Evolutionary conservation across 1,284 basidiomycete species (phyloP).

Genomic region (Leccinum subrobustum): DNA sequence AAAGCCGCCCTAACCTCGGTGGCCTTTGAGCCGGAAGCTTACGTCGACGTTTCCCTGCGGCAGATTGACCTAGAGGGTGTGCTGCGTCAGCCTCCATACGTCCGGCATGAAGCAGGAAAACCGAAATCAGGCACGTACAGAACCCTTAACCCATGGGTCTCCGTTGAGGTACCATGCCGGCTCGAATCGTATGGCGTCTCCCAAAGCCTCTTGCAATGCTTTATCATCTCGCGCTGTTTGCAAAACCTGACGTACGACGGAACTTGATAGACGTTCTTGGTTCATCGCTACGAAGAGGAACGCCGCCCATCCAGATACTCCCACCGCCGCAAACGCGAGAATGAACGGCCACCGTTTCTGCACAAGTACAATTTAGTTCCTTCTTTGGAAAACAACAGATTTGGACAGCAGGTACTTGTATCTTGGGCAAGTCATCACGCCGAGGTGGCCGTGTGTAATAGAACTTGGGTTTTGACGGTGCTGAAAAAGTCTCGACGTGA

Average conservation of each 20-base stretch:
- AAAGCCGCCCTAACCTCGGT: constrained; percentile 47
- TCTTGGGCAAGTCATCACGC: constrained; percentile 42
- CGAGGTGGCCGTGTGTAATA: constrained; percentile 36
- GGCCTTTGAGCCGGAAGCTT: constrained; percentile 71
- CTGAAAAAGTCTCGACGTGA: constrained; percentile 30
- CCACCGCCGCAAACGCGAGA: constrained; percentile 49
- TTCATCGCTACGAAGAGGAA: constrained; percentile 73
- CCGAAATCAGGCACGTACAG: constrained; percentile 42
- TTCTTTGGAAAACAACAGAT: neutral
- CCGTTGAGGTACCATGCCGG: constrained; percentile 78
- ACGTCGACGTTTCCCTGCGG: constrained; percentile 75
- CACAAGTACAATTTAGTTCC: neutral
- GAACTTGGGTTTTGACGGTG: constrained; percentile 35
- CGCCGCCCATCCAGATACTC: constrained; percentile 60
- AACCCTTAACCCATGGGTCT: constrained; percentile 67
- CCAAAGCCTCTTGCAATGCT: constrained; percentile 52
- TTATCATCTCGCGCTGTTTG: constrained; percentile 53
- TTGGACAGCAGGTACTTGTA: constrained; percentile 34
- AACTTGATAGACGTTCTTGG: constrained; percentile 75
- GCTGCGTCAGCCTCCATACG: neutral
- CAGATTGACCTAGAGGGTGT: constrained; percentile 56
- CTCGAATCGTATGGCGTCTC: constrained; percentile 68
- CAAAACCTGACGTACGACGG: constrained; percentile 66
- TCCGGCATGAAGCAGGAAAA: neutral
- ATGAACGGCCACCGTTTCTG: constrained; percentile 58